Base-by-base conservation (phyloP, 176 grass and related monocot species). In the Zizania latifolia region DNA sequence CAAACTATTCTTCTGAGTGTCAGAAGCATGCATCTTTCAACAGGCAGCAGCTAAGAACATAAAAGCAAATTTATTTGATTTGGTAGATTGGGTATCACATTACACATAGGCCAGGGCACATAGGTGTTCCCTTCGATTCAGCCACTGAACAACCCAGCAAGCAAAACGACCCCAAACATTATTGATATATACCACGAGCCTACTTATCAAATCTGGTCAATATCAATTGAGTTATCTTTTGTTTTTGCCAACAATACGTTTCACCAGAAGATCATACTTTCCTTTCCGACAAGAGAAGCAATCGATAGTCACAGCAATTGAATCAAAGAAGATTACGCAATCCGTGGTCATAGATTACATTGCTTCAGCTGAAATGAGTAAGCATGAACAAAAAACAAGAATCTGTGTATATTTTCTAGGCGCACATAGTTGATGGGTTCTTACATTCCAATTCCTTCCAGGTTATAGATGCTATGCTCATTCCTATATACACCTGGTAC, bases 41-140 rank as follows among this genome's bases (percentile, higher is more conserved):
- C 65, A 63, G 28, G 27, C 45, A 71, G 57, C 72, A 82, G 65
- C 57, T 70, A 51, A 63, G 28, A 37, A 43, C 78, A 65, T 71
- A 71, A 86, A 81, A 35, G 65, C 78, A 63, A 71, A 86, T 45
- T 86, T 70, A 76, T 63, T 62, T 19, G 14, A 54, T 76, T 81
- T 63, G 84, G 84, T 76, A 45, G 32, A 63, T 76, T 46, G 11
- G 60, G 30, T 56, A 64, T 43, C 37, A 28, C 23, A 28, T 24
- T 27, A 83, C 39, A 13, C 10, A 37, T 31, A 28, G 27, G 70
- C 30, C 55, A 71, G 53, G 51, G 24, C 15, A 13, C 15, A 13
- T 22, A 24, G 16, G 39, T 26, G 16, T 34, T 69, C 26, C 41
- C 12, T 62, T 59, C 61, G 9, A 66, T 51, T 80, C 61, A 62